phyloP scores from a whole-genome alignment of 2,329 filamentous ascomycete species.

The Claviceps paspali region DNA sequence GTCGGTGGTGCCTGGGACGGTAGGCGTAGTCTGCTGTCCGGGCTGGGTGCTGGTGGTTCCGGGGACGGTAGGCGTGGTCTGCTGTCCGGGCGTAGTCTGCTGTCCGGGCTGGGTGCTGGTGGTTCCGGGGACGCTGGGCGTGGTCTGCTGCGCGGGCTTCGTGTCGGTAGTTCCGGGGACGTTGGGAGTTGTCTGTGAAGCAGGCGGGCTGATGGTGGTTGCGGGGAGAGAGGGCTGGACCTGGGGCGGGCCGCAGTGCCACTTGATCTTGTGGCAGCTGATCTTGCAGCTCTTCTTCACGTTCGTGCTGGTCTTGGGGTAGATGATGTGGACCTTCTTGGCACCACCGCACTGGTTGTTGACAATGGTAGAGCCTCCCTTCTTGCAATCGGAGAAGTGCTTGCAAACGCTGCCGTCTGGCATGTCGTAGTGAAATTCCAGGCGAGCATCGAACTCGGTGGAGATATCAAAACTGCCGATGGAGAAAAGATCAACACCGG shows the following conservation, averaged over 20 bases:
- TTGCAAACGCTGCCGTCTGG: conserved; percentile 69
- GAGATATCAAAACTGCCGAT: conserved; percentile 59
- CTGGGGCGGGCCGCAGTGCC: conserved; percentile 42
- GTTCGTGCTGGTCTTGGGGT: conserved; percentile 41
- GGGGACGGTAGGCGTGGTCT: conserved; percentile 1
- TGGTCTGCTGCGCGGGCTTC: conserved; percentile 4
- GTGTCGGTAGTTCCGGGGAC: neutral
- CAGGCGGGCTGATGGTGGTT: neutral
- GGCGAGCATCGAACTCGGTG: conserved; percentile 57
- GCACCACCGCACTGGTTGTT: conserved; percentile 92
- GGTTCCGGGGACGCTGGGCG: conserved; percentile 9
- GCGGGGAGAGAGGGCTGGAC: neutral
- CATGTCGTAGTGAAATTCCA: conserved; percentile 84
- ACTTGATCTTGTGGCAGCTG: conserved; percentile 25
- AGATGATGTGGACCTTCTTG: conserved; percentile 59
- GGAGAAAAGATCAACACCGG: conserved; percentile 43
- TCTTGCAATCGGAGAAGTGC: conserved; percentile 54
- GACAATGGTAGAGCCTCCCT: conserved; percentile 51
- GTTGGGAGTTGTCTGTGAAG: neutral
- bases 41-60: too few species aligned
- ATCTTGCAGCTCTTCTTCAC: conserved; percentile 48
- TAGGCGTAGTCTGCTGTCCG: too few species aligned
- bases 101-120: too few species aligned
- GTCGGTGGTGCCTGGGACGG: too few species aligned
- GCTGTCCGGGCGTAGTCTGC: neutral